These are phyloP conservation scores for Candida chilensis DNA, from an alignment of 805 yeast genomes.

Conservation along the genomic window DNA sequence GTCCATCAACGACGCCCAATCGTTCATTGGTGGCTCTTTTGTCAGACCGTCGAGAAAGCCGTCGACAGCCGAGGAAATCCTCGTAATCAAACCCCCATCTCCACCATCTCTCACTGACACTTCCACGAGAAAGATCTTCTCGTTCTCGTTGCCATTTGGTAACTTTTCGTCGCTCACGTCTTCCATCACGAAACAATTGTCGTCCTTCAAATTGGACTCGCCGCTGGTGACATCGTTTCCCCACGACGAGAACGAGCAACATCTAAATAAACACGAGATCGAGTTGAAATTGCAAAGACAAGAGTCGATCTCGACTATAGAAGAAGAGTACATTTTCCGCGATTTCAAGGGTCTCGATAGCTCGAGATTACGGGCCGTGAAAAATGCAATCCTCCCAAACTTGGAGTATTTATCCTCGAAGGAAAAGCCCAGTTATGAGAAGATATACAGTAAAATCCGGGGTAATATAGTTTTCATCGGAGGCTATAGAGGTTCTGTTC, in stretches of 20 bases:
- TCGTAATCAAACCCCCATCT: conserved; percentile 16
- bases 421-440: conserved; percentile 21
- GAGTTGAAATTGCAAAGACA: conserved; percentile 38
- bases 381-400: conserved; percentile 46
- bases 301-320: conserved; percentile 48
- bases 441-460: conserved; percentile 49
- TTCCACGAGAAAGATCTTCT: conserved; percentile 30
- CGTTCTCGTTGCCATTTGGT: conserved; percentile 54
- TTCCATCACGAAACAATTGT: conserved; percentile 17
- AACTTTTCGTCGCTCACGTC: conserved; percentile 19
- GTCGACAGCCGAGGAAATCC: conserved; percentile 4
- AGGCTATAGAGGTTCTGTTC: conserved; percentile 79
- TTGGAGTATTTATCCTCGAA: conserved; percentile 15
- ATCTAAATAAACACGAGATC: conserved; percentile 16
- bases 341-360: conserved; percentile 52
- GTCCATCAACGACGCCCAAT: conserved; percentile 25
- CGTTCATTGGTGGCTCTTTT: conserved; percentile 43
- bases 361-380: conserved; percentile 62
- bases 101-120: conserved; percentile 2
- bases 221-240: conserved; percentile 5
- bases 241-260: conserved; percentile 3
- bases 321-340: conserved; percentile 52
- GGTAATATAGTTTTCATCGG: conserved; percentile 82
- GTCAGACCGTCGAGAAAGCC: conserved; percentile 9
- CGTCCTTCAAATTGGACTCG: conserved; percentile 11